Evolutionary conservation across 495 filamentous ascomycete species (phyloP).

Genomic region (Aspergillus carlsbadensis): DNA sequence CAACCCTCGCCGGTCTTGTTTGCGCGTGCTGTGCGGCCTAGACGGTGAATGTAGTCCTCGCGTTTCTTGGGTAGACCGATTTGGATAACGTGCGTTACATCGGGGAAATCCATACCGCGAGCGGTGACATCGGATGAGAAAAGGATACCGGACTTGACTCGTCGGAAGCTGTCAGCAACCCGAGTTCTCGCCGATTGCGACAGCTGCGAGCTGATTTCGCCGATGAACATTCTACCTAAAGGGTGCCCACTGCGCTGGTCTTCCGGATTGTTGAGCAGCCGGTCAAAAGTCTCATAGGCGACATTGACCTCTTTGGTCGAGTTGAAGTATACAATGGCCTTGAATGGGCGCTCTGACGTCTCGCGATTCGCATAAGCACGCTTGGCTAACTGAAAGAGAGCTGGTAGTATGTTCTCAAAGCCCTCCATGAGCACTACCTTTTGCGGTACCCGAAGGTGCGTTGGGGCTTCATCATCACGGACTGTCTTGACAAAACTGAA

Average conservation of each 20-base stretch:
- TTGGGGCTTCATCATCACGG: slow-evolving; percentile 72
- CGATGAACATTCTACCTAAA: slow-evolving; percentile 47
- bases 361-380: slow-evolving; percentile 38
- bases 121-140: slow-evolving; percentile 94
- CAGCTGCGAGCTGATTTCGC: slow-evolving; percentile 78
- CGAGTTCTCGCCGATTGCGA: slow-evolving; percentile 64
- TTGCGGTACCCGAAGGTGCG: slow-evolving; percentile 82
- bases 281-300: slow-evolving; percentile 58
- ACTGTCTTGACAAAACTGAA: slow-evolving; percentile 87
- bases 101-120: slow-evolving; percentile 81
- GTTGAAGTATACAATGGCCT: slow-evolving; percentile 88
- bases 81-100: slow-evolving; percentile 72
- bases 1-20: slow-evolving; percentile 79
- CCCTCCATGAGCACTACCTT: slow-evolving; percentile 61
- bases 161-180: slow-evolving; percentile 70
- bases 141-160: slow-evolving; percentile 63
- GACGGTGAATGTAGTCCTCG: slow-evolving; percentile 72
- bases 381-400: slow-evolving; percentile 71
- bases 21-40: slow-evolving; percentile 72
- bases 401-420: slow-evolving; percentile 74
- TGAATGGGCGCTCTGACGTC: slow-evolving; percentile 64
- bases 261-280: slow-evolving; percentile 37
- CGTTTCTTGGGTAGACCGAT: slow-evolving; percentile 58
- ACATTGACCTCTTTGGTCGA: slow-evolving; percentile 70
- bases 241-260: slow-evolving; percentile 36